Evolutionary conservation across 305 asterid genomes (phyloP), one percentile per base, ranked within the genome.

Genomic region (Fraxinus baroniana): DNA sequence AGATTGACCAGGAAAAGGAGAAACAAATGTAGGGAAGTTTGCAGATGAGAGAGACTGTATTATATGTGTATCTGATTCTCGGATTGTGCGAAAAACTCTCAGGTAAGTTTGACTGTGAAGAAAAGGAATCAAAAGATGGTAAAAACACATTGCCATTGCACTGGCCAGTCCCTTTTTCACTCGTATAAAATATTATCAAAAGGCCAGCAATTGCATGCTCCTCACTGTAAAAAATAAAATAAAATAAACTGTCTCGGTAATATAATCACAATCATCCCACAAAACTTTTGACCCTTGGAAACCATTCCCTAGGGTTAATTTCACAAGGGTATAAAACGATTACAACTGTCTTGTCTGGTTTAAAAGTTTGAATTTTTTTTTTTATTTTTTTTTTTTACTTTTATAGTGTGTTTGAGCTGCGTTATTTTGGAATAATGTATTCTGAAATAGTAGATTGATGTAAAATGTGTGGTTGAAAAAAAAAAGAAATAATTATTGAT

Each of bases 111-210:
- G 75, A 68, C 75, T 30, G 74, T 9, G n/a, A 68, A 28, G 37
- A 68, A 68, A 68, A 68, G 75, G 75, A 68, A 68, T 68, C 75
- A 68, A 68, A 68, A 68, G 39, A 12, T 30, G 22, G 75, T 68
- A 68, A 68, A 68, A 68, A 26, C 39, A 68, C 73, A 64, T 64
- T 64, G 73, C 73, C 4, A 24, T 20, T 57, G 68, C 26, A 46
- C 57, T 46, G 57, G 57, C 57, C 60, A 3, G 7, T 28, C 71
- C 71, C 32, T 62, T 20, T 66, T 26, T 24, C 17, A 66, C 74
- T 66, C n/a, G 17, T 64, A 26, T 68, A 68, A 4, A 9, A 68
- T 8, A 68, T 68, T 10, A 66, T 66, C 28, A 28, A 12, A 68
- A 68, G 9, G 9, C 75, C 75, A 28, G 74, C 75, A 68, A 10